Conservation (phyloP, 257 asterid species). For the Fraxinus quadrangulata region DNA sequence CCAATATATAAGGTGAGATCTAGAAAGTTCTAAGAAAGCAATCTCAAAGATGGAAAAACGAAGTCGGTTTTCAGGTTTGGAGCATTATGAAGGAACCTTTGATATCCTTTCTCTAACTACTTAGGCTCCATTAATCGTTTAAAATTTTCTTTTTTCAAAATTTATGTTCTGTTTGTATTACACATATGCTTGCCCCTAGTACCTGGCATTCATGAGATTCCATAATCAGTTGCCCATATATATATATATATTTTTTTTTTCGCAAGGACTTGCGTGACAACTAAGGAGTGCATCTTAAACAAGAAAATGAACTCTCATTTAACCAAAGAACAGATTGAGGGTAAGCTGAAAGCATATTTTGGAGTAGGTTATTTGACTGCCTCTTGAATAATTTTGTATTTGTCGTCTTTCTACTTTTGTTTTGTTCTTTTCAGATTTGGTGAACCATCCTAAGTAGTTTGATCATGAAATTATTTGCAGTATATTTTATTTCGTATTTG, state of each 20-base stretch:
- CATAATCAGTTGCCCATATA: background rate
- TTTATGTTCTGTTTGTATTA: background rate
- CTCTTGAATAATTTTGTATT: conserved; percentile 81
- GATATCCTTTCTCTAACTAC: background rate
- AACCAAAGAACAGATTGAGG: conserved; percentile 73
- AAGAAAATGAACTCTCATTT: conserved; percentile 76
- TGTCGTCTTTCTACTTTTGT: conserved; percentile 19
- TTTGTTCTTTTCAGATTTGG: conserved; percentile 2
- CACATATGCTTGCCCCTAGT: background rate
- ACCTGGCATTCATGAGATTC: background rate
- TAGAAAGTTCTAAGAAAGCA: background rate
- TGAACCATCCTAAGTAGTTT: no score
- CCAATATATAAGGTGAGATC: background rate
- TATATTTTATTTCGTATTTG: background rate
- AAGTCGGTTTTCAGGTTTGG: background rate
- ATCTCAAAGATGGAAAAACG: background rate
- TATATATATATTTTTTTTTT: conserved; percentile 25
- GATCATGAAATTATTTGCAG: no score
- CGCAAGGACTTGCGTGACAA: conserved; percentile 90
- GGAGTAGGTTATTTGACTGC: conserved; percentile 95
- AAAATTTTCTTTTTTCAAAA: background rate
- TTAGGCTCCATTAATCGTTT: background rate
- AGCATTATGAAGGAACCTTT: background rate
- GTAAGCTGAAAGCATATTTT: conserved; percentile 74
- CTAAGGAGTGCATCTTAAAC: conserved; percentile 93